These are phyloP conservation scores for Fonsecaea erecta DNA, from an alignment of 2,329 filamentous ascomycete genomes.

Conservation along the genomic window DNA sequence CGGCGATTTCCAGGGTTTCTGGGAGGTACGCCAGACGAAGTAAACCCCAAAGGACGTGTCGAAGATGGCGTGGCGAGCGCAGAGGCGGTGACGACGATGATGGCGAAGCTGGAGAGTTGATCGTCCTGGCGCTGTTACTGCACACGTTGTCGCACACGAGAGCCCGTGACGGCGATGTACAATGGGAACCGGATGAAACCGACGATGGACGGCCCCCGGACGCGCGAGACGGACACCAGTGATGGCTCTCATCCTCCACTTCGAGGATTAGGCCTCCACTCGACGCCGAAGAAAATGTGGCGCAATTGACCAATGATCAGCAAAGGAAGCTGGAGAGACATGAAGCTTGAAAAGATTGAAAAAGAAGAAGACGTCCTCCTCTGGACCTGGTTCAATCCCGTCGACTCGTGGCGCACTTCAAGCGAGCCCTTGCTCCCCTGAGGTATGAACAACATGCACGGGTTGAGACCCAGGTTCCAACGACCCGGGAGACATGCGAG, in stretches of 20 bases:
- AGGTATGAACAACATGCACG: background rate
- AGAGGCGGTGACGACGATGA: background rate
- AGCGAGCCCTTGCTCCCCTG: background rate
- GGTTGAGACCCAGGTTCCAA: background rate
- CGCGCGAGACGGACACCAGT: background rate
- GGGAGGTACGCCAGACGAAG: background rate
- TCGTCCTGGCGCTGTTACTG: background rate
- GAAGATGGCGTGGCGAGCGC: background rate
- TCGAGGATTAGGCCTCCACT: background rate
- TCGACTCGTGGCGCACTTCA: slow-evolving; percentile 4
- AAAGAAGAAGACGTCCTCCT: slow-evolving; percentile 3
- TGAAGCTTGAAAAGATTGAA: background rate
- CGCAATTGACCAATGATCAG: too few species aligned
- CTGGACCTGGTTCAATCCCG: slow-evolving; percentile 3
- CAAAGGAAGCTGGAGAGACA: background rate
- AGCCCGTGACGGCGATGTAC: slow-evolving; percentile 3
- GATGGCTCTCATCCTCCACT: background rate
- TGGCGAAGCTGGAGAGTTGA: background rate
- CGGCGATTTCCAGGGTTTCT: background rate
- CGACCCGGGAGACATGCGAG: background rate
- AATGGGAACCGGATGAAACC: slow-evolving; percentile 1
- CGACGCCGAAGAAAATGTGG: background rate
- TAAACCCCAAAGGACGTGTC: background rate
- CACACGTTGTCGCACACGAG: background rate
- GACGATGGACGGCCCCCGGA: background rate